A percentile compares a stretch with the other conserved stretches of the same genome.
Conservation (phyloP, 768 basidiomycete species). For the Podaxis sp. region DNA sequence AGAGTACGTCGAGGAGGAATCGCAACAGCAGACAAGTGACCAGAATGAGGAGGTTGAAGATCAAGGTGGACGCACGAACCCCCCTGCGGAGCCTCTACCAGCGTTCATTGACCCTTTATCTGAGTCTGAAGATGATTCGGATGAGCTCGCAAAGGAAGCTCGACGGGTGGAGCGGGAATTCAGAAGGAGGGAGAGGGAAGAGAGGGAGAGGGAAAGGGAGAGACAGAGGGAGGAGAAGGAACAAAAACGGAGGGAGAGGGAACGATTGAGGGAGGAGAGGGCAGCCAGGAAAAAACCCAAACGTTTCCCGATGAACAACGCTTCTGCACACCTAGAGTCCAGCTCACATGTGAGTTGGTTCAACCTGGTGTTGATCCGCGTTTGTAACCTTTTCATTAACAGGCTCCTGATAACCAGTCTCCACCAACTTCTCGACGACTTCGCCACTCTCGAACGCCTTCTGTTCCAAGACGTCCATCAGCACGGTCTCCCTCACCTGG, state of each 20-base stretch:
- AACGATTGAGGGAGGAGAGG: slow-evolving; percentile 5
- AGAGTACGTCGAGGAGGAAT: slow-evolving; percentile 7
- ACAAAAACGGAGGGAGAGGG: slow-evolving; percentile 4
- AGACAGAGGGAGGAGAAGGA: slow-evolving; percentile 1
- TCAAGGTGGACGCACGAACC: neutral
- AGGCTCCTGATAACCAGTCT: neutral
- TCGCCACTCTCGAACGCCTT: neutral
- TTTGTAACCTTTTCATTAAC: neutral
- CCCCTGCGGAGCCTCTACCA: neutral
- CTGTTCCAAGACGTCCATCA: neutral
- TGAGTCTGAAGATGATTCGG: slow-evolving; percentile 10
- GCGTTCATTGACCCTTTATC: slow-evolving; percentile 7
- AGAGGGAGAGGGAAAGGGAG: neutral
- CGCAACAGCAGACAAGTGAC: neutral
- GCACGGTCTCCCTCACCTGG: neutral
- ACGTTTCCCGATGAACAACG: slow-evolving; percentile 1
- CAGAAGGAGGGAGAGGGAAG: slow-evolving; percentile 5
- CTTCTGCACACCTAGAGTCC: neutral
- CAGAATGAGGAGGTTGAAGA: neutral
- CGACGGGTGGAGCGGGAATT: slow-evolving; percentile 6
- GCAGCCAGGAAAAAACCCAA: neutral
- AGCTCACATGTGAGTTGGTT: slow-evolving; percentile 3
- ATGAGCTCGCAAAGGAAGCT: slow-evolving; percentile 13
- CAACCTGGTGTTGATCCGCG: neutral
- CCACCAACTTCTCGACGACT: neutral